Percentiles rank a stretch among this genome's conserved stretches.
Evolutionary conservation across 1,284 basidiomycete species (phyloP).

Genomic region (Melampsora larici-populina): DNA sequence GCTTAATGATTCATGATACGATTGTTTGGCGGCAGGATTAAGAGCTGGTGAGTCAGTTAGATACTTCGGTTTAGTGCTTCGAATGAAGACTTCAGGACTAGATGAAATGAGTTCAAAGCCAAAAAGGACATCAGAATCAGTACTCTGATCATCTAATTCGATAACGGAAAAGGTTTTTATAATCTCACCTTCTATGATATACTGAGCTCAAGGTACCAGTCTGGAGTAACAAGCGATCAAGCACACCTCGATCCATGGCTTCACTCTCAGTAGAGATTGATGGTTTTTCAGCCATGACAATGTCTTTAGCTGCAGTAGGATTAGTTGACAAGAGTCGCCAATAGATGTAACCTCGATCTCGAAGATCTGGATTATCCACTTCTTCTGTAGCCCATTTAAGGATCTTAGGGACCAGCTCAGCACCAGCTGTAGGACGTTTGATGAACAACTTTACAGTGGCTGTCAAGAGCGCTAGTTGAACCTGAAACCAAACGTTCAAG

Average conservation of each 20-base stretch:
- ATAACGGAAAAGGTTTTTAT: slow-evolving; percentile 41
- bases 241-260: slow-evolving; percentile 87
- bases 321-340: slow-evolving; percentile 95
- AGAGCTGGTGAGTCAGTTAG: slow-evolving; percentile 50
- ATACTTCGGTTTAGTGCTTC: slow-evolving; percentile 46
- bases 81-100: slow-evolving; percentile 45
- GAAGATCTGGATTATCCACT: slow-evolving; percentile 91
- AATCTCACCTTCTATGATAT: slow-evolving; percentile 50
- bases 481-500: slow-evolving; percentile 58
- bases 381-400: slow-evolving; percentile 97
- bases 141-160: not conserved
- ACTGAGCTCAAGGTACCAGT: slow-evolving; percentile 50
- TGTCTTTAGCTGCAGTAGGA: slow-evolving; percentile 72
- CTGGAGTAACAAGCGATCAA: slow-evolving; percentile 69
- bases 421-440: slow-evolving; percentile 84
- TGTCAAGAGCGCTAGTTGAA: slow-evolving; percentile 90
- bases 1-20: slow-evolving; percentile 48
- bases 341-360: slow-evolving; percentile 98
- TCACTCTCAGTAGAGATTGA: slow-evolving; percentile 97
- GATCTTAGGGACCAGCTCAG: slow-evolving; percentile 88
- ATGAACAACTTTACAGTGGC: slow-evolving; percentile 96
- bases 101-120: not conserved
- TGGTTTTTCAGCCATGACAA: slow-evolving; percentile 92
- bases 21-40: slow-evolving; percentile 47
- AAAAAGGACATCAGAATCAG: slow-evolving; percentile 4